Percentiles rank a stretch among this genome's conserved stretches.
Evolutionary conservation across 2,329 filamentous ascomycete genomes (phyloP).

Genomic region (Penicillium freii): DNA sequence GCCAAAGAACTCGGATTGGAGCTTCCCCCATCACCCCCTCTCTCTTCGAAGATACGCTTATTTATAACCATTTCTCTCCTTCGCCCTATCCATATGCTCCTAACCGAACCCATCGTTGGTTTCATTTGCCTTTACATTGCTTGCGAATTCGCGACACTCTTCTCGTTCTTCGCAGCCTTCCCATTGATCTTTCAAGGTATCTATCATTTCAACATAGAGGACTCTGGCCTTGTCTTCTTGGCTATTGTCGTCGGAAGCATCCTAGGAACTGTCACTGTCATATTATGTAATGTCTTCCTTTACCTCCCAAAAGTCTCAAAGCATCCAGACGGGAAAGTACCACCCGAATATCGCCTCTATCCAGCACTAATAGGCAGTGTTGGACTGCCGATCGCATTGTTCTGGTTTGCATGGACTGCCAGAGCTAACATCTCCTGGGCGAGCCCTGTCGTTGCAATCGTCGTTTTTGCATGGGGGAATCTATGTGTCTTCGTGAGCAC

Average conservation of each 20-base stretch:
- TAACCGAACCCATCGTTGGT: conserved; percentile 67
- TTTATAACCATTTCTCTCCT: conserved; percentile 35
- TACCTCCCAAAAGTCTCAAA: conserved; percentile 12
- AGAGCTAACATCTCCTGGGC: conserved; percentile 14
- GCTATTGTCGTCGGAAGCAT: conserved; percentile 73
- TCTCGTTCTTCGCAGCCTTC: conserved; percentile 83
- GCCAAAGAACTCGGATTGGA: conserved; percentile 10
- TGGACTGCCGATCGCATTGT: conserved; percentile 18
- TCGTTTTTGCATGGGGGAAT: conserved; percentile 22
- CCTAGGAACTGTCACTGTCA: conserved; percentile 42
- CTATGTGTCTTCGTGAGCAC: conserved; percentile 22
- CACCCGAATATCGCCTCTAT: conserved; percentile 19
- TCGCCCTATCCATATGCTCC: conserved; percentile 63
- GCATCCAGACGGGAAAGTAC: background rate
- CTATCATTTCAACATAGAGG: conserved; percentile 58
- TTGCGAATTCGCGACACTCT: conserved; percentile 75
- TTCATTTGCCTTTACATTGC: conserved; percentile 69
- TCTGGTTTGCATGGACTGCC: conserved; percentile 23
- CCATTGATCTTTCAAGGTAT: conserved; percentile 69
- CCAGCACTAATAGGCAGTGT: conserved; percentile 21
- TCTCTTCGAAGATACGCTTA: conserved; percentile 10
- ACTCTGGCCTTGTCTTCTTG: conserved; percentile 74
- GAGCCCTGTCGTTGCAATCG: conserved; percentile 15
- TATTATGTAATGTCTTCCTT: conserved; percentile 17
- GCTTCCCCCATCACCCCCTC: background rate